Percentiles rank a stretch among this genome's conserved stretches.
These are phyloP conservation scores for Eucalyptus camaldulensis DNA, from an alignment of 345 rosid genomes.

Conservation along the genomic window DNA sequence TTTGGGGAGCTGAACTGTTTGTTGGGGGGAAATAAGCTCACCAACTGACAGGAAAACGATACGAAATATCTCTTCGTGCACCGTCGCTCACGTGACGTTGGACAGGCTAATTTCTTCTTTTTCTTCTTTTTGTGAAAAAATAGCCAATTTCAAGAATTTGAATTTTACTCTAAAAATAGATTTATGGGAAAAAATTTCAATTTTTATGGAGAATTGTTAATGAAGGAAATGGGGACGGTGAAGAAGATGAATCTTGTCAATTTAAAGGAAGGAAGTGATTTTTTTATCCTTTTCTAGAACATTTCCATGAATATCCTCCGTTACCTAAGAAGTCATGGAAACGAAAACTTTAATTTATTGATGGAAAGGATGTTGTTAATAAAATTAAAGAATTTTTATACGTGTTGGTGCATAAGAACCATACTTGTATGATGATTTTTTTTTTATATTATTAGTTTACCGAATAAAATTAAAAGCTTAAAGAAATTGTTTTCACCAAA, in stretches of 20 bases:
- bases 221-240: background rate
- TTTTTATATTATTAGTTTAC: background rate
- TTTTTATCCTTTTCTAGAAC: background rate
- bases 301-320: background rate
- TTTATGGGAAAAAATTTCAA: rapidly evolving
- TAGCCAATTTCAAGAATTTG: background rate
- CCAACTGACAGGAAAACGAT: background rate
- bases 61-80: background rate
- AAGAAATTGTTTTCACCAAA: background rate
- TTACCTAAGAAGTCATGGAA: rapidly evolving
- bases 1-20: background rate
- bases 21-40: background rate
- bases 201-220: background rate
- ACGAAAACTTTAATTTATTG: background rate
- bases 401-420: background rate
- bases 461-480: background rate
- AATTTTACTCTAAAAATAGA: background rate
- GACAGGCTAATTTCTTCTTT: background rate
- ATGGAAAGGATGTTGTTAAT: rapidly evolving
- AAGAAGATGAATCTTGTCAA: background rate
- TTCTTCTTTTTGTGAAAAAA: background rate
- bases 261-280: background rate
- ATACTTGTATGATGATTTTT: background rate
- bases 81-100: background rate
- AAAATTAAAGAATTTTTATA: rapidly evolving